Percentiles rank a stretch among this genome's conserved stretches.
Evolutionary conservation across 23 red algal species (phyloP).

Genomic region (Gracilaria gracilis): DNA sequence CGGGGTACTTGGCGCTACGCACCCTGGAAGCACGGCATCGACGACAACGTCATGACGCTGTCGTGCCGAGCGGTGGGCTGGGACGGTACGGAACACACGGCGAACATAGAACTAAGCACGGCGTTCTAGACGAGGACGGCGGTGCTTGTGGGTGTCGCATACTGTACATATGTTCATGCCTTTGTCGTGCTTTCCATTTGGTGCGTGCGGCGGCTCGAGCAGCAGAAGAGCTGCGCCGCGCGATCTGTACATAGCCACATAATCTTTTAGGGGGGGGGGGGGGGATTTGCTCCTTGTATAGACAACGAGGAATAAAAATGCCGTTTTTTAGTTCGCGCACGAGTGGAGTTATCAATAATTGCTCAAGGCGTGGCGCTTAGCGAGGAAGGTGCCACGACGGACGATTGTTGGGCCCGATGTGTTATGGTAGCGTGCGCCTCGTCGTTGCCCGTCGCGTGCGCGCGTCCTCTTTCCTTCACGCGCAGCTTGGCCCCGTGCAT

Average conservation of each 20-base stretch:
- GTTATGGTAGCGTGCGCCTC: neutral
- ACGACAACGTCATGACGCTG: slow-evolving; percentile 38
- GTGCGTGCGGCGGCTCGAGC: too few relatives aligned
- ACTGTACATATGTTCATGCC: neutral
- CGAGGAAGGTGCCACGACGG: too few relatives aligned
- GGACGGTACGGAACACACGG: slow-evolving; percentile 50
- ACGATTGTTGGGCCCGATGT: neutral
- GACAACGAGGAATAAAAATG: neutral
- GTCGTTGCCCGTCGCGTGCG: neutral
- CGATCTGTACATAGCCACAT: neutral
- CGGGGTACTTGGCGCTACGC: slow-evolving; percentile 23
- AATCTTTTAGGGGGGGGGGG: neutral
- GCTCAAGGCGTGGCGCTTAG: too few relatives aligned
- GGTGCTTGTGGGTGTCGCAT: neutral
- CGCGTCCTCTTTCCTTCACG: neutral
- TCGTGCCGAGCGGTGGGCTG: slow-evolving; percentile 34
- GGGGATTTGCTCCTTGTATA: neutral
- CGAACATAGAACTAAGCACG: slow-evolving; percentile 48
- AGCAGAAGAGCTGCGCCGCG: neutral
- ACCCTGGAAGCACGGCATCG: slow-evolving; percentile 39
- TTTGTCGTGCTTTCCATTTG: neutral
- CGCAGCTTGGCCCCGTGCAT: neutral
- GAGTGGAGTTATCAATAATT: too few relatives aligned
- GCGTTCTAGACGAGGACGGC: neutral
- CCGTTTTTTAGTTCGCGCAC: neutral